Evolutionary conservation across 1,284 basidiomycete genomes (phyloP), one percentile per base, ranked within the genome.

Genomic region (Cystobasidiaceae sp.): DNA sequence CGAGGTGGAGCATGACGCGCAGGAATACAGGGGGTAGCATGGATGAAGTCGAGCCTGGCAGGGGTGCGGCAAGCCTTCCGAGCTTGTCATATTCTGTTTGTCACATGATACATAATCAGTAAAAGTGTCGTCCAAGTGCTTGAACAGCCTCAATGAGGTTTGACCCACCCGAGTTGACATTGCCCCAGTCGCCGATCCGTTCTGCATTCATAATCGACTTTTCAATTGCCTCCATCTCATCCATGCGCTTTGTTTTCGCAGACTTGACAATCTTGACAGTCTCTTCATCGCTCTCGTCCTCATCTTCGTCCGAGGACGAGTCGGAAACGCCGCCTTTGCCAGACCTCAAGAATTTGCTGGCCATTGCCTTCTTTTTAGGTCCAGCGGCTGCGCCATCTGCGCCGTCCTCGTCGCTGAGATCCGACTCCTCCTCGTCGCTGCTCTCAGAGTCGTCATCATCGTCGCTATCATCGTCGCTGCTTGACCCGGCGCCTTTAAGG

Each of bases 131-230:
- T 11, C 15, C 15, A n/a, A 9, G 23, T 17, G 13, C n/a, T 23
- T 8, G 23, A 7, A 5, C 48, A 23, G n/a, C n/a, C n/a, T n/a
- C n/a, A n/a, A n/a, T n/a, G n/a, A n/a, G n/a, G n/a, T n/a, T 7
- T 2, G 33, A 72, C 76, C 67, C 71, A 92, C 92, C 92, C 71
- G 85, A 87, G 46, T 87, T 89, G 73, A 93, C 96, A 34, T 86
- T 86, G 23, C 88, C 87, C 96, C 96, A 99, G 79, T 99, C 93
- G 72, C 90, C 92, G 73, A 93, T 94, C 81, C 93, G 94, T 72
- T 92, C 82, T 27, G 88, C 93, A 77, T 98, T 98, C 64, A 96
- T 90, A 79, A 98, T 94, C 54, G 82, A 82, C 79, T 89, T 91
- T 58, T 91, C 89, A 11, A 88, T 88, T 1, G 85, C 84, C 78